Percentiles rank a stretch among this genome's conserved stretches.
These are phyloP conservation scores for Aureobasidium lini DNA, from an alignment of 2,329 filamentous ascomycete species.

Conservation along the genomic window DNA sequence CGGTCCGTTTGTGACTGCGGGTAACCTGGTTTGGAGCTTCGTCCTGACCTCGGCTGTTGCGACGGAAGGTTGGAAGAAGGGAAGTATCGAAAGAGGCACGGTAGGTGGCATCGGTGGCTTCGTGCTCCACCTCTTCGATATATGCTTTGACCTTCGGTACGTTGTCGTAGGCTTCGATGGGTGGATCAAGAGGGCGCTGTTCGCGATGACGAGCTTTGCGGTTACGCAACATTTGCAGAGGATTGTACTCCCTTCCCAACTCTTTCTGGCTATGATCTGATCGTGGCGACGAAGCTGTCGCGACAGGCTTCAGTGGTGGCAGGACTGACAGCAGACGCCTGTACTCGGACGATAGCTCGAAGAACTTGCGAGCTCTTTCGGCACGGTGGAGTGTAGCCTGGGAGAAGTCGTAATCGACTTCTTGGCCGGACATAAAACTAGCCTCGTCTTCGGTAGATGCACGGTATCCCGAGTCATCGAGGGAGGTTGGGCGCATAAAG, in stretches of 20 bases:
- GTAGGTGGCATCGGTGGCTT: constrained; percentile 32
- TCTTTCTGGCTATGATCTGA: constrained; percentile 31
- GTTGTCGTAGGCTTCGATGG: constrained; percentile 70
- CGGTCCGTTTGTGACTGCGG: constrained; percentile 28
- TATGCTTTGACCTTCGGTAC: constrained; percentile 63
- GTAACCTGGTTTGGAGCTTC: constrained; percentile 14
- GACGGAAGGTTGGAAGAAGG: constrained; percentile 21
- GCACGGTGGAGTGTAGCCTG: constrained; percentile 72
- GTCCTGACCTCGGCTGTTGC: constrained; percentile 18
- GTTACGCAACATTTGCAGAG: constrained; percentile 86
- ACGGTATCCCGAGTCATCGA: constrained; percentile 1
- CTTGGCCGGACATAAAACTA: constrained; percentile 10
- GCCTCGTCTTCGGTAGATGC: neutral
- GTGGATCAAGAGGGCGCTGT: constrained; percentile 64
- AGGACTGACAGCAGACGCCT: constrained; percentile 70
- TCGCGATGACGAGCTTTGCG: constrained; percentile 76
- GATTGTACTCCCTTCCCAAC: constrained; percentile 76
- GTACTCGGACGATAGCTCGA: constrained; percentile 83
- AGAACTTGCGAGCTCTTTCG: constrained; percentile 74
- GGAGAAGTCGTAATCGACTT: constrained; percentile 62
- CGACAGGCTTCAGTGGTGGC: constrained; percentile 58
- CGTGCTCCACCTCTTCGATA: constrained; percentile 61
- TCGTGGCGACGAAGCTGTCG: constrained; percentile 34
- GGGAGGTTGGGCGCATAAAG: constrained; percentile 40
- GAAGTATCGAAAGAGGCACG: constrained; percentile 29